These are phyloP conservation scores for Cyclocybe aegerita DNA, from an alignment of 768 basidiomycete species.

Conservation along the genomic window DNA sequence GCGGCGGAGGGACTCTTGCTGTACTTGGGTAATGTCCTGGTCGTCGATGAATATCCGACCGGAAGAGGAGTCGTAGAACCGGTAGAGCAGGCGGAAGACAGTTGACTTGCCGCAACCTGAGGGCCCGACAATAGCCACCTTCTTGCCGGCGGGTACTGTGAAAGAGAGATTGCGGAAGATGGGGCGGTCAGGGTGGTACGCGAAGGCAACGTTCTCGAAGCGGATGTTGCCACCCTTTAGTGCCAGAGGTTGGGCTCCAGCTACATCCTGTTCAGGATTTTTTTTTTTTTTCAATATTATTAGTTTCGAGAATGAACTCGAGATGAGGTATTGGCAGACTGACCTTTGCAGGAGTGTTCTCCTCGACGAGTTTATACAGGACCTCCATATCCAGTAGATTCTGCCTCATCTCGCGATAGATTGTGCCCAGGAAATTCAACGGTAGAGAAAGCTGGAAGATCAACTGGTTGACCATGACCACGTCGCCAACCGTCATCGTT, in stretches of 20 bases:
- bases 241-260: constrained; percentile 62
- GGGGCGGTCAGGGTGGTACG: constrained; percentile 86
- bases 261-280: constrained; percentile 53
- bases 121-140: constrained; percentile 95
- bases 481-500: constrained; percentile 96
- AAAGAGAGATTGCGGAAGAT: constrained; percentile 91
- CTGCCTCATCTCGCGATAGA: constrained; percentile 96
- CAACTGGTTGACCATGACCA: constrained; percentile 99
- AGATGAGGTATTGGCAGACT: constrained; percentile 8
- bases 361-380: constrained; percentile 83
- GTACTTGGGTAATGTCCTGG: constrained; percentile 77
- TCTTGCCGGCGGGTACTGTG: constrained; percentile 92
- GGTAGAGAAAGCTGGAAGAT: constrained; percentile 97
- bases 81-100: constrained; percentile 88
- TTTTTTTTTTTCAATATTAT: background rate
- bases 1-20: constrained; percentile 68
- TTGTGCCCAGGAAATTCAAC: constrained; percentile 94
- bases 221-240: constrained; percentile 84
- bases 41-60: constrained; percentile 88
- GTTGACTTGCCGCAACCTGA: constrained; percentile 98
- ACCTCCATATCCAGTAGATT: constrained; percentile 97
- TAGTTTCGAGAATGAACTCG: background rate
- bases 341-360: constrained; percentile 72
- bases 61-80: constrained; percentile 85
- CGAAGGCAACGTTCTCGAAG: constrained; percentile 91